These are phyloP conservation scores for Flaveria ramosissima DNA, from an alignment of 129 eudicot genomes.

Conservation along the genomic window DNA sequence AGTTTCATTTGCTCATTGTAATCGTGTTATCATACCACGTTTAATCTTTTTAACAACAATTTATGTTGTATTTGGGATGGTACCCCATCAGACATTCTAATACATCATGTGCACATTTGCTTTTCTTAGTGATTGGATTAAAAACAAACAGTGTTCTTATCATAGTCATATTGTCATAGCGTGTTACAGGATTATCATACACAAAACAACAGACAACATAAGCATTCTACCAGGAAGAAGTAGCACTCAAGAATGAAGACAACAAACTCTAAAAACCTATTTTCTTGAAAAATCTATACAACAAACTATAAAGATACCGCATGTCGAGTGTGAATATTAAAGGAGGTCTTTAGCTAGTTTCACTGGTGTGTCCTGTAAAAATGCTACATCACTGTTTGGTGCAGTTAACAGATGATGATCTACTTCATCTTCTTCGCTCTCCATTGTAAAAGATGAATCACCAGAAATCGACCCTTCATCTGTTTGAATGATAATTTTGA, in stretches of 20 bases:
- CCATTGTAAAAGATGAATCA: constrained; percentile 52
- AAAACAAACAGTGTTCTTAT: constrained; percentile 6
- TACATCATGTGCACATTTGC: not conserved
- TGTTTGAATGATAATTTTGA: constrained; percentile 13
- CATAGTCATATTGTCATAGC: not conserved
- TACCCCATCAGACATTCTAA: not conserved
- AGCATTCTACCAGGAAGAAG: constrained; percentile 10
- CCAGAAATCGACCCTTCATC: constrained; percentile 64
- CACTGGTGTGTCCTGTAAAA: constrained; percentile 76
- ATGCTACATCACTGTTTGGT: constrained; percentile 65
- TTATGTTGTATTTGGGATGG: too few species aligned
- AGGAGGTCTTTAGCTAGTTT: constrained; percentile 68
- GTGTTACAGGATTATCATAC: constrained; percentile 21
- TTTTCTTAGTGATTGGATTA: not conserved
- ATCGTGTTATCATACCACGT: too few species aligned
- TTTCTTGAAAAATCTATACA: constrained; percentile 30
- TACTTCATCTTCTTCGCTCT: constrained; percentile 68
- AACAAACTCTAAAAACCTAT: constrained; percentile 2
- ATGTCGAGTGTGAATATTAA: constrained; percentile 27
- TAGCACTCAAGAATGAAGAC: constrained; percentile 8
- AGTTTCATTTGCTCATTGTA: too few species aligned
- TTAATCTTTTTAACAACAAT: too few species aligned
- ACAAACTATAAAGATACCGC: constrained; percentile 19
- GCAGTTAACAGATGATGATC: constrained; percentile 71
- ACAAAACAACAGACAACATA: constrained; percentile 22